These are phyloP conservation scores for Didymella pinodella DNA, from an alignment of 2,329 filamentous ascomycete genomes.

Conservation along the genomic window DNA sequence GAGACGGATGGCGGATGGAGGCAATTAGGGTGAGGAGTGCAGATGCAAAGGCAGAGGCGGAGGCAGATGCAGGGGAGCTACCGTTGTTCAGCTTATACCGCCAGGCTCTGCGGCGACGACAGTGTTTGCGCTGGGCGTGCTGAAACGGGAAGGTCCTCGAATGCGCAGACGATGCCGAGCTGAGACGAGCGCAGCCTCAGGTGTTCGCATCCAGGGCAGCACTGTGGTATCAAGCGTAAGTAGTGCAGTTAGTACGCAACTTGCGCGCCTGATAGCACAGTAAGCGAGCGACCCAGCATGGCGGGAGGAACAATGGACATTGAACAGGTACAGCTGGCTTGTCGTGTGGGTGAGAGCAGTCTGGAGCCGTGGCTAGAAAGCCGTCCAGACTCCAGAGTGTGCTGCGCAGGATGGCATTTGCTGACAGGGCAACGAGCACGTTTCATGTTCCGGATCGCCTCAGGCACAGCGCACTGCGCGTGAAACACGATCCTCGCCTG, in stretches of 20 bases:
- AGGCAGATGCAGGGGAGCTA: not conserved
- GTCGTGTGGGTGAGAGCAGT: not conserved
- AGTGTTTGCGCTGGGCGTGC: constrained; percentile 30
- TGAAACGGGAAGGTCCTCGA: constrained; percentile 38
- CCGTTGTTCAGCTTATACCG: constrained; percentile 4
- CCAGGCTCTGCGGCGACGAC: constrained; percentile 10
- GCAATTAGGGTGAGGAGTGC: not conserved
- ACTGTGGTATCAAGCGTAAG: no score
- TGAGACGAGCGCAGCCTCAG: constrained; percentile 38
- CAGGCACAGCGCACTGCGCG: constrained; percentile 8
- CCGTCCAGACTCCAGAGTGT: no score
- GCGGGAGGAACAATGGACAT: no score
- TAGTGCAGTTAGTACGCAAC: no score
- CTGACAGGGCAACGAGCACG: constrained; percentile 7
- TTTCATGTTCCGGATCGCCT: constrained; percentile 19
- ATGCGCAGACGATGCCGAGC: constrained; percentile 28
- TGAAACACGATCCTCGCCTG: constrained; percentile 16
- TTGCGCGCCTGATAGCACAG: no score
- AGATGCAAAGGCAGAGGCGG: not conserved
- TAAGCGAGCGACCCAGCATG: constrained; percentile 3
- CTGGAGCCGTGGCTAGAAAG: not conserved
- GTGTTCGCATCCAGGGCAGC: constrained; percentile 1
- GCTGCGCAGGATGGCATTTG: not conserved
- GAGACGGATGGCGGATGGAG: constrained; percentile 2
- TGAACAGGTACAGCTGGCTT: not conserved